Conservation (phyloP, 2,329 filamentous ascomycete genomes). For the Colletotrichum sansevieriae region DNA sequence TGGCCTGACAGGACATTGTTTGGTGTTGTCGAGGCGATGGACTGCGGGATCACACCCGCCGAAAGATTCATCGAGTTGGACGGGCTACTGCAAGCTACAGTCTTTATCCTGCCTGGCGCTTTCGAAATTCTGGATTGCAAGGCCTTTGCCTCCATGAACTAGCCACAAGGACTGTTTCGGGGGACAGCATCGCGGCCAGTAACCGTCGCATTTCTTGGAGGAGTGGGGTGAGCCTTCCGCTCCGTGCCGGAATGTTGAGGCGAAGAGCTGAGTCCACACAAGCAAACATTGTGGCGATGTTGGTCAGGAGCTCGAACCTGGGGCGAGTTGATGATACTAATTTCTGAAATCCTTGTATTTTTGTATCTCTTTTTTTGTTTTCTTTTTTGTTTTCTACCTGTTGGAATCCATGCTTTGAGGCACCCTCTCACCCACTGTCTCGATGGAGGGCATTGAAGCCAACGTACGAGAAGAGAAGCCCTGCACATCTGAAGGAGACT, state of each 20-base stretch:
- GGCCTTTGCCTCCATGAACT: neutral
- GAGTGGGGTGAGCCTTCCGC: slow-evolving; percentile 23
- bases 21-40: neutral
- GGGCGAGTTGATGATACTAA: no score
- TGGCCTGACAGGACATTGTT: neutral
- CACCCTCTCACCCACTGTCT: slow-evolving; percentile 22
- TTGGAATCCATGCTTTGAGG: slow-evolving; percentile 19
- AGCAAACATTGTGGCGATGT: slow-evolving; percentile 47
- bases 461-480: neutral
- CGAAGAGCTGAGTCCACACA: slow-evolving; percentile 50
- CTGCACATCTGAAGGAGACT: slow-evolving; percentile 43
- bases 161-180: neutral
- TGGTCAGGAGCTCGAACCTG: slow-evolving; percentile 46
- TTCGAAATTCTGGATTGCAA: neutral
- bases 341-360: no score
- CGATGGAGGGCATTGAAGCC: slow-evolving; percentile 1
- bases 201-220: neutral
- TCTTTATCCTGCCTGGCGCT: neutral
- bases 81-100: no score
- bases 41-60: no score
- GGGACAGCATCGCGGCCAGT: neutral
- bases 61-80: no score
- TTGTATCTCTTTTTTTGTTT: no score
- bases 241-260: slow-evolving; percentile 46
- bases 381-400: neutral